Base-by-base conservation (phyloP, 192 early-diverging fungal genomes). In the Backusella westeae region DNA sequence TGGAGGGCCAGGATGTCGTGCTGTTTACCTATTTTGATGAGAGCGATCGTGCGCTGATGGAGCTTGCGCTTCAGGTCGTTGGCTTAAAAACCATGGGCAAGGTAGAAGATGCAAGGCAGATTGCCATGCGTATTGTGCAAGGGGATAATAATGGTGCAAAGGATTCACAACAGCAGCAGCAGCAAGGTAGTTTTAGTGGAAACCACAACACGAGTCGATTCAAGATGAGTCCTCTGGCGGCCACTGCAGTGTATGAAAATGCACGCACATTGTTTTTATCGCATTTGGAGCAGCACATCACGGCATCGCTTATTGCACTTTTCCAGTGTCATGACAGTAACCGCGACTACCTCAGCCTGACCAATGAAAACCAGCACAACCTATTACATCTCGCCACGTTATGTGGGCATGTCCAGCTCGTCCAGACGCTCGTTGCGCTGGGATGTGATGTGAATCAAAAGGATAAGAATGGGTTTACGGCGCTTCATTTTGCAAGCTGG, bases 31-130 rank as follows among this genome's bases (percentile, higher is more conserved):
- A 89, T 35, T 78, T 86, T 36, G 86, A 89, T 72, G 91, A 96
- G 76, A 84, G 91, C 12, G 95, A 96, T 76, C 86, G 91, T 46
- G 90, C 92, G 36, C 82, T 96, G 80, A 89, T 94, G 82, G 94
- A 94, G 74, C 83, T 96, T 46, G 90, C 93, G 17, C 81, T 96
- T 69, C 93, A 94, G 67, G 90, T 94, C 0, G 87, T 94, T 0
- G 95, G 95, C 6, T 76, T 96, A 41, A 81, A 89, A 69, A 88
- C 91, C 68, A 88, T 85, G 35, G 92, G 88, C 6, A 90, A 87
- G 77, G 75, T 93, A 12, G 91, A 92, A 71, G 87, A 90, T 73
- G 88, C 91, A 34, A 77, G 90, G 32, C 80, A 90, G 63, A 87
- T 91, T 63, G 91, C 91, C 3, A 85, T 90, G 87, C 80, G 82